These are phyloP conservation scores for Wickerhamiella dianesei DNA, from an alignment of 805 yeast species.

Conservation along the genomic window DNA sequence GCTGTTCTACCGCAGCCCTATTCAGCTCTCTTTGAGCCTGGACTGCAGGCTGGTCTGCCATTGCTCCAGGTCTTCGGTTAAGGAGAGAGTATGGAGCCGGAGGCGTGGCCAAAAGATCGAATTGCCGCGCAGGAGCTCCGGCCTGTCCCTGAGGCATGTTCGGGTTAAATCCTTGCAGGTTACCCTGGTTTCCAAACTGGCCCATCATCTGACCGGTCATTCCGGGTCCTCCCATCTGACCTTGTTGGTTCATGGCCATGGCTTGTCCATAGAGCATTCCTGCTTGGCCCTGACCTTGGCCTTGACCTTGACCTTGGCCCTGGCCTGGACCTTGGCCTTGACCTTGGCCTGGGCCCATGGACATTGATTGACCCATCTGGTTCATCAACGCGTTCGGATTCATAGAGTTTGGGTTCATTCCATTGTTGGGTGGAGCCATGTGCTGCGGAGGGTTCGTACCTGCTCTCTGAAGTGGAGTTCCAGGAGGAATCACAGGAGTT, in stretches of 20 bases:
- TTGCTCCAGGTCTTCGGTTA: background rate
- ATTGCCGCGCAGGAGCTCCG: background rate
- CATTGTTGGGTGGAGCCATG: background rate
- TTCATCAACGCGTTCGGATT: no score
- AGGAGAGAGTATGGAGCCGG: background rate
- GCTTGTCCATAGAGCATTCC: no score
- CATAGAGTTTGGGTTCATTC: background rate
- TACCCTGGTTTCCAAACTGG: background rate
- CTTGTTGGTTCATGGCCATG: no score
- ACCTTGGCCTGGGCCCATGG: no score
- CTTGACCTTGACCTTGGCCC: no score
- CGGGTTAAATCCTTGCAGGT: background rate
- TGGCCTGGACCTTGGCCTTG: no score
- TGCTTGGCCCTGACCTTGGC: no score
- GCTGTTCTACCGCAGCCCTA: background rate
- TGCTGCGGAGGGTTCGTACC: constrained; percentile 1
- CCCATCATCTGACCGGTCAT: background rate
- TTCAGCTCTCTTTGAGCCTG: background rate
- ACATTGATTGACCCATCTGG: constrained; percentile 3
- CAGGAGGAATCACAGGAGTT: background rate
- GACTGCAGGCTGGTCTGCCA: background rate
- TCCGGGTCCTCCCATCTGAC: background rate
- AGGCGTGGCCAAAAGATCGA: background rate
- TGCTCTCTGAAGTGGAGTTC: background rate
- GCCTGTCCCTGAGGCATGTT: background rate